phyloP scores from a whole-genome alignment of 305 asterid genomes.

The Solanum aculeatissimum region DNA sequence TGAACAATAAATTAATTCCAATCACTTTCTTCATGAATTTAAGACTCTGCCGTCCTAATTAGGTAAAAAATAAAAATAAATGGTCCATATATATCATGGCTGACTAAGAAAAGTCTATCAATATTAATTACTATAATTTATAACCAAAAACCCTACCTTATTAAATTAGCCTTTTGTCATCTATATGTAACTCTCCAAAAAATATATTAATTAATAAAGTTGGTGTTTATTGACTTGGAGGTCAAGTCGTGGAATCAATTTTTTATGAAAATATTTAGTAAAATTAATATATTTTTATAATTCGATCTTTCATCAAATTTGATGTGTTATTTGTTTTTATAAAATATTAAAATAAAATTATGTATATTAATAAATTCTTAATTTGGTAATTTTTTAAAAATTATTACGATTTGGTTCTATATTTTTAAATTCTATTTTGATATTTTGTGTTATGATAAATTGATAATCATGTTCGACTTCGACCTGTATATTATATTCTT shows the following conservation, averaged over 20 bases:
- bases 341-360: not conserved
- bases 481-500: not conserved
- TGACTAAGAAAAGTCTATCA: not conserved
- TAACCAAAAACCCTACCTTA: not conserved
- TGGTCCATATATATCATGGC: not conserved
- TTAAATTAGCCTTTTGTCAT: not conserved
- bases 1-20: not conserved
- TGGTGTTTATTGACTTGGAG: not conserved
- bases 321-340: too few relatives aligned
- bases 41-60: not conserved
- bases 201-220: not conserved
- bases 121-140: not conserved
- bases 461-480: not conserved
- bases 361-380: too few relatives aligned
- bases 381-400: too few relatives aligned
- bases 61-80: not conserved
- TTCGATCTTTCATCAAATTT: too few relatives aligned
- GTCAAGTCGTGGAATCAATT: accelerated
- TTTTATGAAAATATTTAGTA: not conserved
- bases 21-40: constrained; percentile 1
- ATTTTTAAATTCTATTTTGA: too few relatives aligned
- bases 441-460: too few relatives aligned
- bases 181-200: not conserved
- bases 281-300: too few relatives aligned
- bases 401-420: too few relatives aligned